Evolutionary conservation across 352 stramenopile genomes (phyloP).

Genomic region (Plasmopara viticola): DNA sequence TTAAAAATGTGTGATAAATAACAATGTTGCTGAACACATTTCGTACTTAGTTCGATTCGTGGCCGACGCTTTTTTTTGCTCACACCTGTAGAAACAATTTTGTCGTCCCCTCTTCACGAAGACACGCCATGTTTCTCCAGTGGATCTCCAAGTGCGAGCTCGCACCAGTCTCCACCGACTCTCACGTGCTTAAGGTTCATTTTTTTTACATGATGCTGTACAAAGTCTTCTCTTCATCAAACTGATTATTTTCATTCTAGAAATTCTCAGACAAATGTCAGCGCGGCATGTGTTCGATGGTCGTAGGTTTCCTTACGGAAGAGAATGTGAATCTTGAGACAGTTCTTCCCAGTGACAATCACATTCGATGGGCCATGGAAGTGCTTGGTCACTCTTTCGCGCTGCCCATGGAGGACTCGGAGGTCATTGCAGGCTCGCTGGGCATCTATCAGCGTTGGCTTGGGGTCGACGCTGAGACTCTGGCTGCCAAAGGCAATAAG

Average conservation of each 20-base stretch:
- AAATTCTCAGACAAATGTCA: constrained; percentile 88
- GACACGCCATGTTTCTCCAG: constrained; percentile 66
- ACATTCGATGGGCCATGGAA: constrained; percentile 85
- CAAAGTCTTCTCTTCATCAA: not conserved
- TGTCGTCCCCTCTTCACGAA: no score
- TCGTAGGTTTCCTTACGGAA: constrained; percentile 59
- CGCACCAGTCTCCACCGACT: constrained; percentile 53
- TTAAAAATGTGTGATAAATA: no score
- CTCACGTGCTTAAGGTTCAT: constrained; percentile 72
- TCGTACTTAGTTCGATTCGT: no score
- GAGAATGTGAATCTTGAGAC: constrained; percentile 42
- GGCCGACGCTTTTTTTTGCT: no score
- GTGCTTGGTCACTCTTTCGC: constrained; percentile 80
- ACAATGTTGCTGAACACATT: no score
- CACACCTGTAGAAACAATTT: no score
- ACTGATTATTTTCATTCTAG: constrained; percentile 17
- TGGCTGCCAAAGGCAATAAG: constrained; percentile 10
- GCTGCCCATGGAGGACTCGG: constrained; percentile 77
- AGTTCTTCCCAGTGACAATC: constrained; percentile 58
- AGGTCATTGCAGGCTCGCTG: constrained; percentile 72
- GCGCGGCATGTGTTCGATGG: constrained; percentile 76
- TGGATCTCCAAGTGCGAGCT: constrained; percentile 88
- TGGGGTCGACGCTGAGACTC: constrained; percentile 36
- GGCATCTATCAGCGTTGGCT: constrained; percentile 82
- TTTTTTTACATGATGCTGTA: not conserved